These are phyloP conservation scores for Aspergillus wentii DNA, from an alignment of 495 filamentous ascomycete species.

Conservation along the genomic window DNA sequence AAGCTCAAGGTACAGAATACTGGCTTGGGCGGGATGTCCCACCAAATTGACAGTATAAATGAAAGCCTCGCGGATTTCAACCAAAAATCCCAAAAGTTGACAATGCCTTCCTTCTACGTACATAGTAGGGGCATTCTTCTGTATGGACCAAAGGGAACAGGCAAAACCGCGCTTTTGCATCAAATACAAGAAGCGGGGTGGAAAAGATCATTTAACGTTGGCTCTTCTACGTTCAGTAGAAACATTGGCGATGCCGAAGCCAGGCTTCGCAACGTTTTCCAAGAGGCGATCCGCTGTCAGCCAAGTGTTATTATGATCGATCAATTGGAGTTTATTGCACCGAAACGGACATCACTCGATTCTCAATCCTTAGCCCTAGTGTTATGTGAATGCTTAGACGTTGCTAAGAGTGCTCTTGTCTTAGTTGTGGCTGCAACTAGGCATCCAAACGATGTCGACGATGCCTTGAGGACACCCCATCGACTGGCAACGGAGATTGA, in stretches of 20 bases:
- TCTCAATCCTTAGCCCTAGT: slow-evolving; percentile 29
- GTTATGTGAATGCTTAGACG: slow-evolving; percentile 41
- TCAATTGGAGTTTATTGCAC: slow-evolving; percentile 69
- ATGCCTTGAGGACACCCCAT: slow-evolving; percentile 59
- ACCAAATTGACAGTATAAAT: slow-evolving; percentile 62
- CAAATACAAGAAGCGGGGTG: slow-evolving; percentile 64
- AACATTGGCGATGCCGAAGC: slow-evolving; percentile 39
- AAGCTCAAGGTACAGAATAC: slow-evolving; percentile 20
- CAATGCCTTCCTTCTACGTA: slow-evolving; percentile 39
- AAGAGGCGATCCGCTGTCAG: slow-evolving; percentile 62
- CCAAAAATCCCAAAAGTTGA: slow-evolving; percentile 19
- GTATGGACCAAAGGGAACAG: slow-evolving; percentile 78
- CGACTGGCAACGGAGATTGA: slow-evolving; percentile 70
- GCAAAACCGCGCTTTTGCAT: slow-evolving; percentile 68
- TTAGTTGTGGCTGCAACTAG: slow-evolving; percentile 72
- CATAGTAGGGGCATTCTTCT: slow-evolving; percentile 60
- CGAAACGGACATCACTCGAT: slow-evolving; percentile 47
- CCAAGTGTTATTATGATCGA: slow-evolving; percentile 85
- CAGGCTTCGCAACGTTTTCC: slow-evolving; percentile 65
- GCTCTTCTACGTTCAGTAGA: slow-evolving; percentile 45
- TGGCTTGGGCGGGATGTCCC: slow-evolving; percentile 58
- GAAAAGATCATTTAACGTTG: slow-evolving; percentile 60
- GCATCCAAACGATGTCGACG: slow-evolving; percentile 69
- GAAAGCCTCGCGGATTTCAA: slow-evolving; percentile 58
- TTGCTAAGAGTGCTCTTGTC: slow-evolving; percentile 40